Conservation (phyloP, 208 protist genomes). For the Strigomonas culicis region DNA sequence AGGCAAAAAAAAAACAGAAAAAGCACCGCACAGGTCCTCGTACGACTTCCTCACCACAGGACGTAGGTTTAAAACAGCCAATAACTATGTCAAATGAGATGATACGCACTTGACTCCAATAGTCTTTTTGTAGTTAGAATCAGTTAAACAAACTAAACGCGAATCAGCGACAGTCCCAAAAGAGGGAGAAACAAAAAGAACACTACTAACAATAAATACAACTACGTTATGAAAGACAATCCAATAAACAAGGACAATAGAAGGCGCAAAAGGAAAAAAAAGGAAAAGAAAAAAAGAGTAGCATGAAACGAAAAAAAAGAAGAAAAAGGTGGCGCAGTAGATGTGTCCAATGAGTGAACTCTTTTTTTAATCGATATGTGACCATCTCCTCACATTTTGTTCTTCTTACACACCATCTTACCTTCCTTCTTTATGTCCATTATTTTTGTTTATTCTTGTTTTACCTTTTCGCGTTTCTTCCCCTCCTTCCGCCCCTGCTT, state of each 20-base stretch:
- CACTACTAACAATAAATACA: slow-evolving; percentile 14
- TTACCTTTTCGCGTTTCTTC: not conserved
- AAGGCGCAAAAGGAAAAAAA: slow-evolving; percentile 6
- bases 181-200: slow-evolving; percentile 12
- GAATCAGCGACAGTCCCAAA: slow-evolving; percentile 4
- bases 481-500: not conserved
- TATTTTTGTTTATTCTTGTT: not conserved
- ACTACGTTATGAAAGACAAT: slow-evolving; percentile 13
- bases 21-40: too few relatives aligned
- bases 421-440: slow-evolving; percentile 1
- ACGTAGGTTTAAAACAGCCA: not conserved
- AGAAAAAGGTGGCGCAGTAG: not conserved
- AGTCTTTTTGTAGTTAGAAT: not conserved
- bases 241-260: slow-evolving; percentile 1
- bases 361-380: not conserved
- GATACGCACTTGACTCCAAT: too few relatives aligned
- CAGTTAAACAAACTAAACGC: not conserved
- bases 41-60: not conserved
- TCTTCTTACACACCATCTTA: not conserved
- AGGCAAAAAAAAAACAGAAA: too few relatives aligned
- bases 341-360: not conserved
- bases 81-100: too few relatives aligned
- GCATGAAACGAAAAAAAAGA: not conserved
- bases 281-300: not conserved
- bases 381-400: not conserved